These are phyloP conservation scores for Harringtonia lauricola DNA, from an alignment of 2,329 filamentous ascomycete genomes.

Conservation along the genomic window DNA sequence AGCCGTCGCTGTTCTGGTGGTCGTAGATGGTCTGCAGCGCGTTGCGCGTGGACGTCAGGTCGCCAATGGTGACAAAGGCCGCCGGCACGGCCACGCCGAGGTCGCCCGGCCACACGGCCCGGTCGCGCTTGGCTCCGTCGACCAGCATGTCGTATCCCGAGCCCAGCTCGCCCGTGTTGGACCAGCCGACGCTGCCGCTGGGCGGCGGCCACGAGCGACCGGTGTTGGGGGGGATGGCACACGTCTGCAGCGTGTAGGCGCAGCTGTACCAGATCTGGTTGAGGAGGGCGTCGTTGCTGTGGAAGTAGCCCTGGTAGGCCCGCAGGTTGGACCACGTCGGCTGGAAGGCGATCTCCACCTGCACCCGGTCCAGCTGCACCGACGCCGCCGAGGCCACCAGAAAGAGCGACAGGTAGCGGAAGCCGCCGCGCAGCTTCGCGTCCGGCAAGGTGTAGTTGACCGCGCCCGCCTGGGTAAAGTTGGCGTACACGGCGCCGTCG, in stretches of 20 bases:
- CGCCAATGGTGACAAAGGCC: constrained; percentile 37
- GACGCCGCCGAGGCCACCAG: constrained; percentile 10
- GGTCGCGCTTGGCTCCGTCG: constrained; percentile 45
- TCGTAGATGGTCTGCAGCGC: constrained; percentile 31
- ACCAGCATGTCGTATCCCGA: constrained; percentile 21
- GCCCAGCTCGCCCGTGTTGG: constrained; percentile 21
- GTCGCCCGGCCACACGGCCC: constrained; percentile 45
- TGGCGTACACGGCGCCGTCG: constrained; percentile 35
- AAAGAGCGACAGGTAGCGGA: constrained; percentile 39
- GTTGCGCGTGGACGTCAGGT: constrained; percentile 29
- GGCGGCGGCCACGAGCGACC: constrained; percentile 25
- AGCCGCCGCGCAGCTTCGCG: constrained; percentile 35
- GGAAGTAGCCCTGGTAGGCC: constrained; percentile 44
- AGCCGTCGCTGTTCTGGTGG: constrained; percentile 26
- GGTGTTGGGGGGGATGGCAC: constrained; percentile 19
- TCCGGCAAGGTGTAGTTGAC: constrained; percentile 29
- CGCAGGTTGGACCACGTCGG: constrained; percentile 33
- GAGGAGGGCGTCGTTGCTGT: constrained; percentile 34
- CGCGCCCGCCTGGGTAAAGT: constrained; percentile 19
- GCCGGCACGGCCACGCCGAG: constrained; percentile 41
- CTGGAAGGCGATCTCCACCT: constrained; percentile 25
- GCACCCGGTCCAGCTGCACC: constrained; percentile 21
- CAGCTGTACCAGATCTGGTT: constrained; percentile 42
- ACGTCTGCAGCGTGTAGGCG: constrained; percentile 32
- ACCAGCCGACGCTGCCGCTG: constrained; percentile 22